phyloP scores from a whole-genome alignment of 2,329 filamentous ascomycete genomes.

The Hysterium pulicare region DNA sequence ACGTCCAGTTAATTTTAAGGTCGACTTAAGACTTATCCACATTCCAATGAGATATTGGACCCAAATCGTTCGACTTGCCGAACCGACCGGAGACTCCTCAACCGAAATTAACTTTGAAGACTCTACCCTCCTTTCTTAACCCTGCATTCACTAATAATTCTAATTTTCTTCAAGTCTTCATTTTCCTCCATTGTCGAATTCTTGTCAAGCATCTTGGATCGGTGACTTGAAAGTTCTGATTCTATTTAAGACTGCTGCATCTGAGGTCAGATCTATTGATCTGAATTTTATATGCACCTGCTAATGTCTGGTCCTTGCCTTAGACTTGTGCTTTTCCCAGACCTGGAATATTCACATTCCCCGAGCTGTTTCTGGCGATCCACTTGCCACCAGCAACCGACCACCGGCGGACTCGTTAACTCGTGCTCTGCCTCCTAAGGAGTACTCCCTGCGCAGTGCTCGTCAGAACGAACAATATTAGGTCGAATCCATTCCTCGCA shows the following conservation, averaged over 20 bases:
- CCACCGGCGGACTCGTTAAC: slow-evolving; percentile 51
- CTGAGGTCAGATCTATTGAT: background rate
- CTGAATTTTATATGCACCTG: background rate
- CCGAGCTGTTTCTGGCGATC: slow-evolving; percentile 40
- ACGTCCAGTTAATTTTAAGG: slow-evolving; percentile 7
- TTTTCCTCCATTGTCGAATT: no score
- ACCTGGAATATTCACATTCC: slow-evolving; percentile 42
- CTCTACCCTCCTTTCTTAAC: no score
- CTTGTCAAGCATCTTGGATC: no score
- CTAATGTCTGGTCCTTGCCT: slow-evolving; percentile 19
- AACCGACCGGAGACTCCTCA: background rate
- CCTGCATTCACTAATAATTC: no score
- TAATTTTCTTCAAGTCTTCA: no score
- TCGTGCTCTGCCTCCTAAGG: slow-evolving; percentile 47
- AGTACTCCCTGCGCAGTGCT: slow-evolving; percentile 33
- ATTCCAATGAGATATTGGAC: slow-evolving; percentile 10
- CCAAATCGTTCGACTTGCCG: background rate
- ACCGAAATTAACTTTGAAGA: no score
- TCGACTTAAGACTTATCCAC: slow-evolving; percentile 8
- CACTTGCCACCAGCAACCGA: slow-evolving; percentile 30
- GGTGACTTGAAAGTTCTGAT: no score
- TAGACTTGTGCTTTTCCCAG: slow-evolving; percentile 35
- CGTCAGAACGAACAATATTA: slow-evolving; percentile 31
- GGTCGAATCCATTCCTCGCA: slow-evolving; percentile 34
- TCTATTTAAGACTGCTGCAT: no score